A percentile compares a stretch with the other conserved stretches of the same genome.
Evolutionary conservation across 192 early-diverging fungal genomes (phyloP).

Genomic region (Backusella westeae): DNA sequence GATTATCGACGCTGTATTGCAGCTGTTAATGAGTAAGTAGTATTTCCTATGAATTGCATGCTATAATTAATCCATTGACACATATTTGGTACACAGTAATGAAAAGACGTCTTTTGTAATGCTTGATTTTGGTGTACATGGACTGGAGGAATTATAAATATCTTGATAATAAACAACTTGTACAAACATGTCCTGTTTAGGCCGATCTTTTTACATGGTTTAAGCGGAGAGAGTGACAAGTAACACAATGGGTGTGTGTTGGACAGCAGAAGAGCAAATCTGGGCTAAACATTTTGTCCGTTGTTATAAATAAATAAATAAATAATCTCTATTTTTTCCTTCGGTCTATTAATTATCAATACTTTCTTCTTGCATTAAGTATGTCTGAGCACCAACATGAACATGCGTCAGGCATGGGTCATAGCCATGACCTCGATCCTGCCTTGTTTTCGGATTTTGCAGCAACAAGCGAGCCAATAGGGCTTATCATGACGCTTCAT

Average conservation of each 20-base stretch:
- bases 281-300: not conserved
- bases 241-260: no score
- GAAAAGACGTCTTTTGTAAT: slow-evolving; percentile 77
- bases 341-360: not conserved
- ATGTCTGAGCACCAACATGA: slow-evolving; percentile 22
- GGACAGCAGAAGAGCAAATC: not conserved
- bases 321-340: not conserved
- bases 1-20: slow-evolving; percentile 83
- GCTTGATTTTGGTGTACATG: slow-evolving; percentile 70
- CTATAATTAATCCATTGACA: no score
- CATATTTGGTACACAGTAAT: slow-evolving; percentile 18
- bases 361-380: not conserved
- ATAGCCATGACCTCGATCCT: slow-evolving; percentile 30
- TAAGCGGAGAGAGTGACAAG: no score
- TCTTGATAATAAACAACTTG: not conserved
- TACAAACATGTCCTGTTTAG: no score
- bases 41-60: no score
- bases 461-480: slow-evolving; percentile 34
- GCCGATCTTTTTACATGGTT: no score
- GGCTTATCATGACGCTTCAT: slow-evolving; percentile 33
- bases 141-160: slow-evolving; percentile 30
- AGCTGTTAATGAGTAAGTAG: slow-evolving; percentile 56
- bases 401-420: slow-evolving; percentile 11
- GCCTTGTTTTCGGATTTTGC: slow-evolving; percentile 21
- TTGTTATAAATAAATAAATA: not conserved